Base-by-base conservation (phyloP, 495 filamentous ascomycete genomes). In the Chaetomidium leptoderma region DNA sequence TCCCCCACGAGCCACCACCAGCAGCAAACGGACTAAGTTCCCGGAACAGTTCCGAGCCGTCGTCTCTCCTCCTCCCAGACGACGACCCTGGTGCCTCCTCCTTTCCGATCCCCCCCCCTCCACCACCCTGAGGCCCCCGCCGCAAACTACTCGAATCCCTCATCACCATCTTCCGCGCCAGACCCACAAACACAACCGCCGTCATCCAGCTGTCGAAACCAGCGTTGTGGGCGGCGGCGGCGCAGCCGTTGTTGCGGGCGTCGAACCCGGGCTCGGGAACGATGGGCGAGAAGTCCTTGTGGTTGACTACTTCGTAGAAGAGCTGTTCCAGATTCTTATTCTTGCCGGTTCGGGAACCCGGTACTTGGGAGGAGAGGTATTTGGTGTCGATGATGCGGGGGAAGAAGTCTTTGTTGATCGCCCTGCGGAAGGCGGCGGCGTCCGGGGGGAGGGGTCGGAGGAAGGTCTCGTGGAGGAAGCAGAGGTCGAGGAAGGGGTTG, bases 301-400 rank as follows among this genome's bases (percentile, higher is more conserved):
- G 21, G 17, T 10, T 11, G 33, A 66, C 55, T n/a, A 39, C 79
- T 72, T 33, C 78, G 70, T 33, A 88, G 63, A 16, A 88, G 63
- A 16, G 80, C 74, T 19, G 62, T 67, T 52, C 78, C 11, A 82
- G 77, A 16, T 75, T 77, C 23, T 74, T 75, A 39, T 78, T 24
- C 75, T n/a, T n/a, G n/a, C n/a, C n/a, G n/a, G 74, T 63, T 75
- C 16, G 62, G 57, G 24, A 23, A 24, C 57, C 66, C n/a, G 76
- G 73, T n/a, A n/a, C n/a, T 57, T 81, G 74, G 6, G 83, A 85
- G 19, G 82, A 80, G 53, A 95, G 76, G 58, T 85, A 91, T 63
- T 92, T 92, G 0, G 89, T 92, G 63, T 95, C 90, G 6, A 91
- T 71, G 16, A 93, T 69, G 2, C 71, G 66, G 0, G 90, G 89